Base-by-base conservation (phyloP, 192 early-diverging fungal species). In the Coemansia sp. region DNA sequence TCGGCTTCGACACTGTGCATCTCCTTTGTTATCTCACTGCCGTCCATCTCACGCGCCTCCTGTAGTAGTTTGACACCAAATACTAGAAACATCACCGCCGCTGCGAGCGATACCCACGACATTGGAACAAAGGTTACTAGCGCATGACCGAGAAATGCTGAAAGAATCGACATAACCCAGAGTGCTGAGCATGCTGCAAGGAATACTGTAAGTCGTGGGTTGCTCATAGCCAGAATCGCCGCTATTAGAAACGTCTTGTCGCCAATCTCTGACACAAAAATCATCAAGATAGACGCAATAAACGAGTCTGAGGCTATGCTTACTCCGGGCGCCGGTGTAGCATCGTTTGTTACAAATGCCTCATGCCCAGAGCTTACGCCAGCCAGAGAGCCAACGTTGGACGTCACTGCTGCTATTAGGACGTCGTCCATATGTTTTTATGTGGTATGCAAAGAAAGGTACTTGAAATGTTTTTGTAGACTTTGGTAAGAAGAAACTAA, bases 191-290 rank as follows among this genome's bases (percentile, higher is more conserved):
- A 88, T 4, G 96, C 93, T 0, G 93, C 93, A 10, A 91, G 76
- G 78, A 99, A 98, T 25, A 99, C 91, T 54, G 96, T 84, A 46
- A 89, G 61, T 22, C 96, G 92, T 42, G 95, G 88, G 76, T 97
- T 91, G 73, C 88, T 92, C 96, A 99, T 99, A 50, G 97, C 96
- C 88, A 99, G 90, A 65, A 99, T 94, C 5, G 95, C 96, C 9
- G 95, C 94, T 62, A 99, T 98, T 61, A 99, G 86, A 70, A 99
- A 99, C 19, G 97, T 99, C 80, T 99, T 99, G 88, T 99, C 97
- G 59, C 97, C 97, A 68, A 99, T 95, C 74, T 99, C 97, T 11
- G 94, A 95, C 39, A 96, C 90, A 20, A 96, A 83, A 51, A 97
- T 99, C 86, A 99, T 94, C 57, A 92, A 70, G 51, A 96, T 84